Evolutionary conservation across 106 monocot species (phyloP).

Genomic region (Acorus calamus): DNA sequence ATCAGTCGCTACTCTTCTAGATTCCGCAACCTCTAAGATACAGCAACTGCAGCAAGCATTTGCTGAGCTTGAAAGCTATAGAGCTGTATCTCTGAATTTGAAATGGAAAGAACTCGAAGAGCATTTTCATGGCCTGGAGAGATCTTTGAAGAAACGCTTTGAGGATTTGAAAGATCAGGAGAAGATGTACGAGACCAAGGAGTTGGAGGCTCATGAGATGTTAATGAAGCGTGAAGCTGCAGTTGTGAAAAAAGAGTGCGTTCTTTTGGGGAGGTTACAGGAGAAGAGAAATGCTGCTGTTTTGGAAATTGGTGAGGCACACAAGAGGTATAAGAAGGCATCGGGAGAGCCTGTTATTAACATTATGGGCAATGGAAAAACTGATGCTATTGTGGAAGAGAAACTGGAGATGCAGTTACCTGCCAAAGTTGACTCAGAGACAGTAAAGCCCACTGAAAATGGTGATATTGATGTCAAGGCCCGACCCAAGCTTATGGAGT

Average conservation of each 20-base stretch:
- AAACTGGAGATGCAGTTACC: constrained; percentile 10
- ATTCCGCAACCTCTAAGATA: constrained; percentile 71
- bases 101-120: constrained; percentile 77
- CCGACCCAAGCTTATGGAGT: constrained; percentile 31
- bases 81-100: constrained; percentile 41
- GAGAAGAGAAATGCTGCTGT: constrained; percentile 68
- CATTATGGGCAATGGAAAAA: constrained; percentile 3
- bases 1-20: constrained; percentile 49
- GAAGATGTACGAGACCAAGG: constrained; percentile 46
- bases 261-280: constrained; percentile 62
- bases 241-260: constrained; percentile 64
- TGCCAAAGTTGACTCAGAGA: constrained; percentile 24
- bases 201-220: constrained; percentile 36
- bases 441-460: constrained; percentile 12
- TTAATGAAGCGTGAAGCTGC: constrained; percentile 53
- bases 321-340: constrained; percentile 21
- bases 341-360: constrained; percentile 9
- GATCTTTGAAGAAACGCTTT: constrained; percentile 64
- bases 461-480: constrained; percentile 17
- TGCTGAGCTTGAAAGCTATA: constrained; percentile 61
- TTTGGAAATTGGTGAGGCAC: constrained; percentile 27
- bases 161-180: constrained; percentile 61
- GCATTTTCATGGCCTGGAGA: constrained; percentile 80
- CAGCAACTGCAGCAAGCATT: constrained; percentile 74
- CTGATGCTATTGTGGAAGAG: constrained; percentile 24